Evolutionary conservation across 352 stramenopile genomes (phyloP).

Genomic region (Pseudoperonospora humuli): DNA sequence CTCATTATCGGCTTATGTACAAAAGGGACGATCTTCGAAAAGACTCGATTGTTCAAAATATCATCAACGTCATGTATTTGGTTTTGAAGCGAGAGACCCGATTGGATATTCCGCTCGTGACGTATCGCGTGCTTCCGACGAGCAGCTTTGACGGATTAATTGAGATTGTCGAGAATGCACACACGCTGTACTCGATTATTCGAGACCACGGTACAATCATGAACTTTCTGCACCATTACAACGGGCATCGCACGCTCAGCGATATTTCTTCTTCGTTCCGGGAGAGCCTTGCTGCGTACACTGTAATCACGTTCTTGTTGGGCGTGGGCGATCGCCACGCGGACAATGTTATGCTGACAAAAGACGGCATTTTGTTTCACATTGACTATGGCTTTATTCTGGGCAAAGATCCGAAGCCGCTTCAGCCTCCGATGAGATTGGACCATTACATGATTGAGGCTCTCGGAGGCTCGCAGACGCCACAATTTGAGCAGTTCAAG

Average conservation of each 20-base stretch:
- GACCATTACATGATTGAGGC: constrained; percentile 90
- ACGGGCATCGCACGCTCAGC: constrained; percentile 74
- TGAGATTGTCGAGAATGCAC: constrained; percentile 81
- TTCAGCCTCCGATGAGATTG: constrained; percentile 96
- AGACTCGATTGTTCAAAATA: constrained; percentile 81
- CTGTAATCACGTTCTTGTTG: constrained; percentile 99
- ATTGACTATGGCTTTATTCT: constrained; percentile 99
- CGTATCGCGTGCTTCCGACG: constrained; percentile 79
- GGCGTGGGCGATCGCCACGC: constrained; percentile 97
- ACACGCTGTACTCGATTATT: constrained; percentile 83
- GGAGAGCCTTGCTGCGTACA: constrained; percentile 96
- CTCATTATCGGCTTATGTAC: constrained; percentile 81
- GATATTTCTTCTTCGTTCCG: constrained; percentile 81
- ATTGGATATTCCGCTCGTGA: constrained; percentile 73
- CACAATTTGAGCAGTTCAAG: constrained; percentile 82
- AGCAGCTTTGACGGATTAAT: constrained; percentile 81
- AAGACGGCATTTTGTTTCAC: constrained; percentile 96
- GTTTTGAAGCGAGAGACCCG: constrained; percentile 81
- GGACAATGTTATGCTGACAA: constrained; percentile 98
- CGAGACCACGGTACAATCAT: constrained; percentile 74
- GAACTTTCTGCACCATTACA: constrained; percentile 83
- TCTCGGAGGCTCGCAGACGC: constrained; percentile 66
- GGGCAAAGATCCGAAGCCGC: constrained; percentile 96
- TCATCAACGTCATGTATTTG: constrained; percentile 86
- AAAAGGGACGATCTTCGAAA: constrained; percentile 82